Evolutionary conservation across 169 alveolate species (phyloP).

Genomic region (Babesia ovata): DNA sequence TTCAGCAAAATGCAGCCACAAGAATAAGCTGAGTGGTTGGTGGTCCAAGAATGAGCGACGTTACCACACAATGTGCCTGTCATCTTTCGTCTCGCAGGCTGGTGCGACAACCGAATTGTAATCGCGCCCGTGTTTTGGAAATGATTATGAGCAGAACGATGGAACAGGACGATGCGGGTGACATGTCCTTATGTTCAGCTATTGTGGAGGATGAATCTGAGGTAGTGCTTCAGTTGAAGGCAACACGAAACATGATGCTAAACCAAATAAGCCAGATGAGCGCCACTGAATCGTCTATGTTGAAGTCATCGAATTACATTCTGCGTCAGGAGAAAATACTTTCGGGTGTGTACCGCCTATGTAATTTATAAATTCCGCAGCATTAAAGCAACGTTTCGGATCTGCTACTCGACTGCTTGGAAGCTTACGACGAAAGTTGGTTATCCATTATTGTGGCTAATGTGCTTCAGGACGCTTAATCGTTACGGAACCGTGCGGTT

Average conservation of each 20-base stretch:
- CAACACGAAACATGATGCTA: slow-evolving; percentile 68
- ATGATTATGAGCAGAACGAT: slow-evolving; percentile 12
- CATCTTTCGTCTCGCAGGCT: slow-evolving; percentile 67
- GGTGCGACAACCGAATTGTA: slow-evolving; percentile 30
- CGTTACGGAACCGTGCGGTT: slow-evolving; percentile 65
- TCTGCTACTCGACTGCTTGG: slow-evolving; percentile 36
- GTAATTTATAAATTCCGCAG: background rate
- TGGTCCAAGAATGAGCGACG: slow-evolving; percentile 68
- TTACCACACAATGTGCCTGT: slow-evolving; percentile 57
- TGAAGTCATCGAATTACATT: slow-evolving; percentile 62
- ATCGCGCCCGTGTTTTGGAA: slow-evolving; percentile 4
- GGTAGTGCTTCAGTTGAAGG: slow-evolving; percentile 52
- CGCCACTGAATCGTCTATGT: slow-evolving; percentile 63
- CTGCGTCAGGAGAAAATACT: slow-evolving; percentile 46
- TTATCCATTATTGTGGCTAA: background rate
- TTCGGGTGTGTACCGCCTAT: slow-evolving; percentile 5
- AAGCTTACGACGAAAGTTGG: slow-evolving; percentile 46
- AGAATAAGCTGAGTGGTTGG: slow-evolving; percentile 70
- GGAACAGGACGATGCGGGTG: background rate
- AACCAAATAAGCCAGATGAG: slow-evolving; percentile 62
- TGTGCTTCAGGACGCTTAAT: slow-evolving; percentile 41
- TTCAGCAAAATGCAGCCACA: slow-evolving; percentile 29
- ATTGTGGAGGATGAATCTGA: background rate
- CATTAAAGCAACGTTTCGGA: slow-evolving; percentile 48
- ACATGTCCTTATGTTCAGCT: background rate